These are phyloP conservation scores for Fusarium chuoi DNA, from an alignment of 2,329 filamentous ascomycete species.

Conservation along the genomic window DNA sequence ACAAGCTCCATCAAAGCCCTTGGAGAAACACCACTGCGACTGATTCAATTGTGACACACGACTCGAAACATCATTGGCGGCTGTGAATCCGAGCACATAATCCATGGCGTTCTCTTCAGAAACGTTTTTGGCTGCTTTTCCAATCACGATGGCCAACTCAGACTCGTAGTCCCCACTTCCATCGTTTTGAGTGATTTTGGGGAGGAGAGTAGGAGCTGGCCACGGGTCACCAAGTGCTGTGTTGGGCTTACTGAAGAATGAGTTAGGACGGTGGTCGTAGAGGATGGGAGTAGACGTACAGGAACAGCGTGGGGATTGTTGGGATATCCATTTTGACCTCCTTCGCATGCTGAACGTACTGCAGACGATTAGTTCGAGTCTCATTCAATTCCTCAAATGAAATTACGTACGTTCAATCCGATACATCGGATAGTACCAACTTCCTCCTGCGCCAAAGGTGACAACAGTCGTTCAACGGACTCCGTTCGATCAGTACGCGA, in stretches of 20 bases:
- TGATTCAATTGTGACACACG: neutral
- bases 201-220: neutral
- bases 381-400: fast-evolving
- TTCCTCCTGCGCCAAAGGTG: neutral
- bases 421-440: conserved; percentile 4
- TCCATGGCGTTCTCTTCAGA: neutral
- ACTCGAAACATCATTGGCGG: conserved; percentile 6
- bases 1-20: conserved; percentile 7
- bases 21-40: conserved; percentile 15
- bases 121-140: conserved; percentile 8
- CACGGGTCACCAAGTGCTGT: neutral
- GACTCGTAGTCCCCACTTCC: conserved; percentile 13
- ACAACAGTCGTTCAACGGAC: neutral
- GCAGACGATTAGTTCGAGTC: fast-evolving
- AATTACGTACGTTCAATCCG: neutral
- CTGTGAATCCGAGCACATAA: neutral
- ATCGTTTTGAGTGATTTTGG: conserved; percentile 5
- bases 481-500: neutral
- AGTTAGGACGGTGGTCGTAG: fast-evolving
- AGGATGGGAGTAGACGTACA: neutral
- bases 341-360: conserved; percentile 11
- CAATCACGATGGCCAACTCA: neutral
- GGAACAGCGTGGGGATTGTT: conserved; percentile 1
- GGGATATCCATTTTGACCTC: conserved; percentile 10
- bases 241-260: neutral